These are phyloP conservation scores for Oidium heveae DNA, from an alignment of 2,329 filamentous ascomycete genomes.

Conservation along the genomic window DNA sequence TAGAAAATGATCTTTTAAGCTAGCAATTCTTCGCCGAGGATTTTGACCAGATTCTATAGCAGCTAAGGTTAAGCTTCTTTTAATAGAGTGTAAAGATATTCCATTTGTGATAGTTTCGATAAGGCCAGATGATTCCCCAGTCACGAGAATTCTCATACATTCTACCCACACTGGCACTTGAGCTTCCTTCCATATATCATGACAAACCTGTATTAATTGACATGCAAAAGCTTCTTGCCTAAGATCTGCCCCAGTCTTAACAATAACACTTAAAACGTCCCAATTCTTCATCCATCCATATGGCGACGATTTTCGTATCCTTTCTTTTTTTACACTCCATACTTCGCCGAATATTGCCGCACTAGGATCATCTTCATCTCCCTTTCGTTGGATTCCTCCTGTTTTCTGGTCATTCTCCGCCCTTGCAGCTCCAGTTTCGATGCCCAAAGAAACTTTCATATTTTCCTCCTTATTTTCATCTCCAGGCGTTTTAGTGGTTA, in stretches of 20 bases:
- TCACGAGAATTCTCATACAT: slow-evolving; percentile 66
- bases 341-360: slow-evolving; percentile 71
- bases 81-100: slow-evolving; percentile 65
- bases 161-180: slow-evolving; percentile 65
- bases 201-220: slow-evolving; percentile 58
- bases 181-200: slow-evolving; percentile 59
- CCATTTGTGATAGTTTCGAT: slow-evolving; percentile 78
- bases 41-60: slow-evolving; percentile 49
- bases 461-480: slow-evolving; percentile 17
- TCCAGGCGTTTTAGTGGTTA: slow-evolving; percentile 19
- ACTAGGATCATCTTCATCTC: slow-evolving; percentile 64
- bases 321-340: slow-evolving; percentile 63
- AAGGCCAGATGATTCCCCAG: slow-evolving; percentile 59
- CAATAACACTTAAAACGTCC: slow-evolving; percentile 68
- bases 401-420: slow-evolving; percentile 86
- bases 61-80: slow-evolving; percentile 54
- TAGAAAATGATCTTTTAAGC: slow-evolving; percentile 56
- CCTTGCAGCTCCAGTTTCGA: slow-evolving; percentile 47
- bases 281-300: slow-evolving; percentile 81
- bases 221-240: slow-evolving; percentile 71
- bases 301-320: slow-evolving; percentile 58
- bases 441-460: slow-evolving; percentile 11
- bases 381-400: slow-evolving; percentile 54
- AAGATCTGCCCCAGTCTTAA: slow-evolving; percentile 65
- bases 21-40: slow-evolving; percentile 50